These are phyloP conservation scores for Colletotrichum zoysiae DNA, from an alignment of 2,329 filamentous ascomycete species.

Conservation along the genomic window DNA sequence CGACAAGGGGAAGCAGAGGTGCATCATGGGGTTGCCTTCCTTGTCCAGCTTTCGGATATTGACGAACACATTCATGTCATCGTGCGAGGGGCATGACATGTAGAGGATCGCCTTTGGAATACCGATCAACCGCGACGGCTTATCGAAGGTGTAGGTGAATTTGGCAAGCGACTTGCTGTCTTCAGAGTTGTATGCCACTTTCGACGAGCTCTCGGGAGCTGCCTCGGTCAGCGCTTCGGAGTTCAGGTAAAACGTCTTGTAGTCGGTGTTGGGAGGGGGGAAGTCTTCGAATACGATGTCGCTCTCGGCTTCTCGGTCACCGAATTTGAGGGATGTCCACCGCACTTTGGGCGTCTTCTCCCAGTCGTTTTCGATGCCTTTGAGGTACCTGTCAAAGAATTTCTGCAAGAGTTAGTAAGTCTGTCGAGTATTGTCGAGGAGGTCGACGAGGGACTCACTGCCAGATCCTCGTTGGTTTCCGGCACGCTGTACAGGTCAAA, in stretches of 20 bases:
- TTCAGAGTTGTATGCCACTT: constrained; percentile 51
- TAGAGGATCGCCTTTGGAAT: constrained; percentile 61
- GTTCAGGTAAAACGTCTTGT: constrained; percentile 50
- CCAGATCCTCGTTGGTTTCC: constrained; percentile 52
- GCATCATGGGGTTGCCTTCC: constrained; percentile 56
- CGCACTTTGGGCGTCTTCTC: constrained; percentile 60
- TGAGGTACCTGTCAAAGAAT: constrained; percentile 57
- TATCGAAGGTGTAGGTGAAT: constrained; percentile 56
- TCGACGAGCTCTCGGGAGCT: constrained; percentile 15
- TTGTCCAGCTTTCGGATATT: constrained; percentile 58
- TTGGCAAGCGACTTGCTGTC: constrained; percentile 45
- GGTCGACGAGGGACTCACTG: constrained; percentile 14
- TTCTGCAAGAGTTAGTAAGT: background rate
- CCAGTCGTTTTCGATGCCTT: constrained; percentile 58
- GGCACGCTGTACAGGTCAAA: constrained; percentile 55
- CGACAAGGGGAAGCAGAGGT: constrained; percentile 57
- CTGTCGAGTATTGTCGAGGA: accelerated
- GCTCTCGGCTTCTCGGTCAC: constrained; percentile 49
- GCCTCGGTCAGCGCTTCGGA: constrained; percentile 28
- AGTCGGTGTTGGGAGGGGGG: constrained; percentile 51
- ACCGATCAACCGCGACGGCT: constrained; percentile 56
- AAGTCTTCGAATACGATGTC: constrained; percentile 51
- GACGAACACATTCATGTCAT: constrained; percentile 61
- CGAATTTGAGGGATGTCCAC: constrained; percentile 55
- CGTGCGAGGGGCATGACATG: constrained; percentile 55